Evolutionary conservation across 2,329 filamentous ascomycete species (phyloP).

Genomic region (Leptosphaerulina australis): DNA sequence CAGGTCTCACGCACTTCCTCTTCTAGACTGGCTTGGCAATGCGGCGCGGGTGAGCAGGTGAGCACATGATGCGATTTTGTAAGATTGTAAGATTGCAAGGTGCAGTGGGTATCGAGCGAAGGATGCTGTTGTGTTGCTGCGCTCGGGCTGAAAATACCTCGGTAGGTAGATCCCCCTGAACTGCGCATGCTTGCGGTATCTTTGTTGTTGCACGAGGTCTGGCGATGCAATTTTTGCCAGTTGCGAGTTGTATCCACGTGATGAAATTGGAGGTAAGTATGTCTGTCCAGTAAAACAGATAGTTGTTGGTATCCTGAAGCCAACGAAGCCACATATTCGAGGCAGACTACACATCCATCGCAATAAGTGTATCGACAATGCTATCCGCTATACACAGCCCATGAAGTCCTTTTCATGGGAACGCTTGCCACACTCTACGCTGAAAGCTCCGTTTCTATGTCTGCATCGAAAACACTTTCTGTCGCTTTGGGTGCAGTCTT

Average conservation of each 20-base stretch:
- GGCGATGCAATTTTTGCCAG: too few species aligned
- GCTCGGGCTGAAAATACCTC: background rate
- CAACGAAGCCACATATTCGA: too few species aligned
- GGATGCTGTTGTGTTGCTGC: constrained; percentile 9
- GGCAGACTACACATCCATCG: background rate
- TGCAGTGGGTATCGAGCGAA: constrained; percentile 8
- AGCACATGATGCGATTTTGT: background rate
- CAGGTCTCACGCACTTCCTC: constrained; percentile 17
- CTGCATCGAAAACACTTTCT: constrained; percentile 25
- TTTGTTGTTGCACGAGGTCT: background rate
- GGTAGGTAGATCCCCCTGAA: constrained; percentile 14
- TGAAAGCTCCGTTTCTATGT: constrained; percentile 1
- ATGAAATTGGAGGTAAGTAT: too few species aligned
- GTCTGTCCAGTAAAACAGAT: background rate
- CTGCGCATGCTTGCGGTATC: background rate
- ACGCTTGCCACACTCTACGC: background rate
- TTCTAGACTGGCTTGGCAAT: constrained; percentile 28
- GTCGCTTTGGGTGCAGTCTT: constrained; percentile 1
- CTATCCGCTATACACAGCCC: background rate
- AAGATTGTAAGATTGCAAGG: constrained; percentile 5
- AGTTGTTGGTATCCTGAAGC: background rate
- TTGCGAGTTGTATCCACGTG: too few species aligned
- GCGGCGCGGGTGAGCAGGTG: constrained; percentile 1
- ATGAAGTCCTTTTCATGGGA: background rate
- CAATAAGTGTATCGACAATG: background rate